phyloP scores from a whole-genome alignment of 192 early-diverging fungal species.

The Linnemannia elongata region DNA sequence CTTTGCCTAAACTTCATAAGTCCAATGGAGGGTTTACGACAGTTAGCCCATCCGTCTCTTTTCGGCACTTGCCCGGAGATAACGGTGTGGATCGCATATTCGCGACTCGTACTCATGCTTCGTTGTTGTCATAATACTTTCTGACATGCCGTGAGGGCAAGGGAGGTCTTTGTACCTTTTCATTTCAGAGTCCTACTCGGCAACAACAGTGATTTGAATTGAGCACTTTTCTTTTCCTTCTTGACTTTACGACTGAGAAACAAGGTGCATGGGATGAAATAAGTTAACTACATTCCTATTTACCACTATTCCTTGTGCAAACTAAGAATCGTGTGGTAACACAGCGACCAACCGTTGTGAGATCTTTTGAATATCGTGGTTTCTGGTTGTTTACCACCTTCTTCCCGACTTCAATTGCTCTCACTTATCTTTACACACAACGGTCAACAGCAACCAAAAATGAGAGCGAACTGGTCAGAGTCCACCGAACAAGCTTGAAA shows the following conservation, averaged over 20 bases:
- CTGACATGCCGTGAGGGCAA: neutral
- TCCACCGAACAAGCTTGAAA: neutral
- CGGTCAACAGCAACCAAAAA: neutral
- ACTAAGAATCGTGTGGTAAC: neutral
- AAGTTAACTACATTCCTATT: neutral
- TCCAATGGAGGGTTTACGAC: neutral
- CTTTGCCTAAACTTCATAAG: neutral
- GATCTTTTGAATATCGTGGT: neutral
- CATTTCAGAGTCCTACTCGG: slow-evolving; percentile 5
- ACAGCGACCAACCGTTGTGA: neutral
- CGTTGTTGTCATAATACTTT: neutral
- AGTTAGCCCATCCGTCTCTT: neutral
- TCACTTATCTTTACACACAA: neutral
- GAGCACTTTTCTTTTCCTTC: neutral
- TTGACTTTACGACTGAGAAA: neutral
- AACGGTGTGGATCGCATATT: neutral
- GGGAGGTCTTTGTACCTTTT: neutral
- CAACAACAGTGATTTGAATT: neutral
- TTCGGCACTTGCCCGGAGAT: neutral
- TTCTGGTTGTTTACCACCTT: neutral
- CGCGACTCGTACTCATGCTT: neutral
- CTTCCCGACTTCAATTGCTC: neutral
- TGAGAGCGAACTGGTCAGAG: neutral
- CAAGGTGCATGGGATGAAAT: neutral
- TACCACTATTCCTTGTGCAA: neutral